Percentiles rank a stretch among this genome's conserved stretches.
These are phyloP conservation scores for Fallopia convolvulus DNA, from an alignment of 148 eudicot species.

Conservation along the genomic window DNA sequence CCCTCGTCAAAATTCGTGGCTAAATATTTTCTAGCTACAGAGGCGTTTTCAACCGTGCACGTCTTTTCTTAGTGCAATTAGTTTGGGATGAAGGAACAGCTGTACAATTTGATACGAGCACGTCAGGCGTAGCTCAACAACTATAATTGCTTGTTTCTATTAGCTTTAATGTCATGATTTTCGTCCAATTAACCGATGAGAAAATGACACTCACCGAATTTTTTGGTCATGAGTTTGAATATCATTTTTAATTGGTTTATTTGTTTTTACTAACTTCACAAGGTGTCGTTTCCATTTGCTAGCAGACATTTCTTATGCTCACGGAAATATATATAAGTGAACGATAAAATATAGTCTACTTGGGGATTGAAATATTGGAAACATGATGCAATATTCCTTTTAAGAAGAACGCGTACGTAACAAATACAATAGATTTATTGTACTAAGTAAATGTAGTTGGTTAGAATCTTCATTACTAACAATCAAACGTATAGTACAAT, in stretches of 20 bases:
- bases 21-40: too few relatives aligned
- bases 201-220: neutral
- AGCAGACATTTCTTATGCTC: neutral
- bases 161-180: neutral
- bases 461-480: neutral
- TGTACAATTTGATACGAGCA: neutral
- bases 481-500: neutral
- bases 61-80: too few relatives aligned
- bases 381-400: neutral
- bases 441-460: neutral
- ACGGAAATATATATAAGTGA: neutral
- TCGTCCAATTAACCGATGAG: neutral
- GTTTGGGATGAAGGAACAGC: neutral
- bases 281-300: neutral
- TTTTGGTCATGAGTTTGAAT: neutral
- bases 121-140: neutral
- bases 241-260: neutral
- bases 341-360: neutral
- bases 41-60: too few relatives aligned
- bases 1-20: too few relatives aligned
- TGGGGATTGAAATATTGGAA: neutral
- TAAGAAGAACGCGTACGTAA: too few relatives aligned
- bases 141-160: neutral
- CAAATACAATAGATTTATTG: too few relatives aligned
- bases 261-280: neutral